Conservation (phyloP, 768 basidiomycete species). For the Leccinum uliginosum region DNA sequence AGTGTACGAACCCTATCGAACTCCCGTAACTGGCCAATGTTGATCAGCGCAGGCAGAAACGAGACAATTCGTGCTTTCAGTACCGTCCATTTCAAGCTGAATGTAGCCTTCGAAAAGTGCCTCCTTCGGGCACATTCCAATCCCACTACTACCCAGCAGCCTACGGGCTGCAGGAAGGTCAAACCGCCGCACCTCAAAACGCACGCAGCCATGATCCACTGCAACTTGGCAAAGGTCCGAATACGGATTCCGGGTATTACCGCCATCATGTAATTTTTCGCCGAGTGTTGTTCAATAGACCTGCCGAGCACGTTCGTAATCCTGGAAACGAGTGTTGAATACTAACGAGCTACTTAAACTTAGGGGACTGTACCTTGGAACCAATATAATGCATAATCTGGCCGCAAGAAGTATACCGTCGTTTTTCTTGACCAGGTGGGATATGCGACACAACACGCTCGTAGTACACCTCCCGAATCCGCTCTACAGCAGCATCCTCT, state of each 20-base stretch:
- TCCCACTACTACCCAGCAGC: slow-evolving; percentile 80
- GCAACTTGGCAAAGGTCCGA: slow-evolving; percentile 98
- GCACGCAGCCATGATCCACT: slow-evolving; percentile 92
- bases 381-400: slow-evolving; percentile 95
- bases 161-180: slow-evolving; percentile 84
- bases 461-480: slow-evolving; percentile 91
- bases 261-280: too few species aligned
- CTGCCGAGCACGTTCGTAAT: slow-evolving; percentile 79
- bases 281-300: slow-evolving; percentile 89
- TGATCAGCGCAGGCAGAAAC: slow-evolving; percentile 5
- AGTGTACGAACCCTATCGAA: slow-evolving; percentile 89
- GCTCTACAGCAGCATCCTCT: slow-evolving; percentile 51
- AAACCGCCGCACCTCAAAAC: slow-evolving; percentile 84
- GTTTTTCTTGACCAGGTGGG: slow-evolving; percentile 89
- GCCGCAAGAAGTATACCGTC: slow-evolving; percentile 87
- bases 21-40: slow-evolving; percentile 66
- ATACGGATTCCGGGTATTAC: too few species aligned
- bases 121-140: slow-evolving; percentile 97
- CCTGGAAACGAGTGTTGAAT: slow-evolving; percentile 40
- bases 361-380: slow-evolving; percentile 56
- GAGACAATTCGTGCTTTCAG: slow-evolving; percentile 17
- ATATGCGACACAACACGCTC: slow-evolving; percentile 94
- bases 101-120: slow-evolving; percentile 95
- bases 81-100: slow-evolving; percentile 86
- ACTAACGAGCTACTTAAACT: not conserved